These are phyloP conservation scores for Plasmodium gonderi DNA, from an alignment of 169 alveolate genomes.

Conservation along the genomic window DNA sequence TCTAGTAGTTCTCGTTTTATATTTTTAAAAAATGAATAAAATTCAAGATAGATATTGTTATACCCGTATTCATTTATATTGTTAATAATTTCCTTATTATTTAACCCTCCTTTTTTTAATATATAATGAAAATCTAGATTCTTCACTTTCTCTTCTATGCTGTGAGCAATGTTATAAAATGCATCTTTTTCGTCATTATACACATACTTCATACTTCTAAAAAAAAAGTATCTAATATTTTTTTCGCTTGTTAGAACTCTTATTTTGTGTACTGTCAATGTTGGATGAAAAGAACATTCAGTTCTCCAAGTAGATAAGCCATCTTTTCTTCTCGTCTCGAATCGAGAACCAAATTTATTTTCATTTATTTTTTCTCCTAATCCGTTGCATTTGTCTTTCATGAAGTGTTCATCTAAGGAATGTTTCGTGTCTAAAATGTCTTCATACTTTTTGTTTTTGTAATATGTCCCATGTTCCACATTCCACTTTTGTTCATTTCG, in stretches of 20 bases:
- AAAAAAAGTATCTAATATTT: constrained; percentile 51
- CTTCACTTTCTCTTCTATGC: constrained; percentile 75
- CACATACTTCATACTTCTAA: constrained; percentile 77
- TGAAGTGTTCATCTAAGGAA: not conserved
- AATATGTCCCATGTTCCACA: no score
- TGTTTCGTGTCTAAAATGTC: not conserved
- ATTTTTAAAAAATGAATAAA: constrained; percentile 76
- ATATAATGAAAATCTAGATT: constrained; percentile 79
- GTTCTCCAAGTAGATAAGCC: not conserved
- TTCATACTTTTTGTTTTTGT: not conserved
- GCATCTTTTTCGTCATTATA: constrained; percentile 77
- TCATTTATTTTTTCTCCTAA: not conserved
- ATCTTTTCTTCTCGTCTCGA: not conserved
- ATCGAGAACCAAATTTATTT: not conserved
- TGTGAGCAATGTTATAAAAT: constrained; percentile 78
- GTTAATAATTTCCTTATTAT: constrained; percentile 80
- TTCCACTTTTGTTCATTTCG: not conserved
- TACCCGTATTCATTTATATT: constrained; percentile 78
- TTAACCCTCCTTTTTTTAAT: constrained; percentile 84
- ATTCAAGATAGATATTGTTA: constrained; percentile 78
- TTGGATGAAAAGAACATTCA: not conserved
- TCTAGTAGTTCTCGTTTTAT: constrained; percentile 82
- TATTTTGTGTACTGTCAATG: constrained; percentile 22
- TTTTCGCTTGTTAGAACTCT: constrained; percentile 47
- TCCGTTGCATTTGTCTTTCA: not conserved